Conservation (phyloP, 345 rosid genomes). For the Salix udensis region DNA sequence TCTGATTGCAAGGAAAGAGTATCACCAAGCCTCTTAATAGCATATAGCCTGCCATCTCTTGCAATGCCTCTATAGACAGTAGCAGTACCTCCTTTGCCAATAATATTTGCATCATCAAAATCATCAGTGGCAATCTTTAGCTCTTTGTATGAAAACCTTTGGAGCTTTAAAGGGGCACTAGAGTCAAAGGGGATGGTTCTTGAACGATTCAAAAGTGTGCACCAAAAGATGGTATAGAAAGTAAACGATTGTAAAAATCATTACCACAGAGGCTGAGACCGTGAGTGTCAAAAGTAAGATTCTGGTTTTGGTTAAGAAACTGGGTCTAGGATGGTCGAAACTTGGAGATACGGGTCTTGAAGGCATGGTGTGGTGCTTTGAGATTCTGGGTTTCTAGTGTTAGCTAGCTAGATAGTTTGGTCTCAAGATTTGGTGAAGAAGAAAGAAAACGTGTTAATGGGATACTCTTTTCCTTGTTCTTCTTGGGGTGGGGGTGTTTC, state of each 20-base stretch:
- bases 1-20: slow-evolving; percentile 59
- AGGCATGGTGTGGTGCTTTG: slow-evolving; percentile 49
- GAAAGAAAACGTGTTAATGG: neutral
- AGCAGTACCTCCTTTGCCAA: slow-evolving; percentile 97
- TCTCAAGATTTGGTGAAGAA: slow-evolving; percentile 16
- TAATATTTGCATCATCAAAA: slow-evolving; percentile 58
- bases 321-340: slow-evolving; percentile 33
- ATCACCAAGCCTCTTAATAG: slow-evolving; percentile 70
- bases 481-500: neutral
- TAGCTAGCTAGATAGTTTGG: slow-evolving; percentile 1
- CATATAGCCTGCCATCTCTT: slow-evolving; percentile 71
- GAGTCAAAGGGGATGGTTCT: slow-evolving; percentile 78
- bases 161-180: slow-evolving; percentile 60
- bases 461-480: neutral
- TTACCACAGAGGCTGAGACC: slow-evolving; percentile 62
- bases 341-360: slow-evolving; percentile 58
- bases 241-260: slow-evolving; percentile 62
- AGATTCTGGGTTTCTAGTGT: slow-evolving; percentile 15
- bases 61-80: slow-evolving; percentile 83
- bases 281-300: slow-evolving; percentile 62
- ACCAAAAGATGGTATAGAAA: slow-evolving; percentile 74
- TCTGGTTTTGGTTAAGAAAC: slow-evolving; percentile 44
- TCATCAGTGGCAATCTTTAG: slow-evolving; percentile 70
- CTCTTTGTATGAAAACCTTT: slow-evolving; percentile 66
- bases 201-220: slow-evolving; percentile 53